These are phyloP conservation scores for Cutaneotrichosporon cavernicola DNA, from an alignment of 1,284 basidiomycete genomes.

Conservation along the genomic window DNA sequence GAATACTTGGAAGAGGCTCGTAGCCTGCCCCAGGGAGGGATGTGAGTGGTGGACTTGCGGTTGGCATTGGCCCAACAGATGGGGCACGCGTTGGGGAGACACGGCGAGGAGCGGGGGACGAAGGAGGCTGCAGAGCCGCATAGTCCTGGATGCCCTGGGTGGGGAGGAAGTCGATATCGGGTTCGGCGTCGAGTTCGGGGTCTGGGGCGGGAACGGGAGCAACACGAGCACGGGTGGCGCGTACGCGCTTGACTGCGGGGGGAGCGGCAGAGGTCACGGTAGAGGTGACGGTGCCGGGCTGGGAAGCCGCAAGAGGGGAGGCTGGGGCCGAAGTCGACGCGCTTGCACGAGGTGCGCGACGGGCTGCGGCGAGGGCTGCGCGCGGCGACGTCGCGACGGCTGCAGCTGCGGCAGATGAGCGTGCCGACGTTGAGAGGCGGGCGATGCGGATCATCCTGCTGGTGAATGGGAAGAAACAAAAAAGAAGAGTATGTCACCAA, in stretches of 20 bases:
- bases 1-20: constrained; percentile 19
- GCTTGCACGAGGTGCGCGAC: constrained; percentile 11
- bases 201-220: neutral
- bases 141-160: constrained; percentile 29
- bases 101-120: neutral
- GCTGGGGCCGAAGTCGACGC: constrained; percentile 10
- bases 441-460: neutral
- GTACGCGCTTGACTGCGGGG: neutral
- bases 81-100: neutral
- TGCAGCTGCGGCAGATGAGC: neutral
- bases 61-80: constrained; percentile 7
- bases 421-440: neutral
- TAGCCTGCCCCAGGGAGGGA: constrained; percentile 28
- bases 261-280: neutral
- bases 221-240: neutral
- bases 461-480: neutral
- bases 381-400: constrained; percentile 2
- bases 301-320: neutral
- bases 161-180: constrained; percentile 17
- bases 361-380: constrained; percentile 16
- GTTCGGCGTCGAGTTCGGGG: constrained; percentile 8
- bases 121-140: constrained; percentile 16
- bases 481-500: too few species aligned
- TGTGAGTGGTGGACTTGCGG: constrained; percentile 24
- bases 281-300: constrained; percentile 3